These are phyloP conservation scores for Ogataea paraovalis DNA, from an alignment of 805 yeast species.

Conservation along the genomic window DNA sequence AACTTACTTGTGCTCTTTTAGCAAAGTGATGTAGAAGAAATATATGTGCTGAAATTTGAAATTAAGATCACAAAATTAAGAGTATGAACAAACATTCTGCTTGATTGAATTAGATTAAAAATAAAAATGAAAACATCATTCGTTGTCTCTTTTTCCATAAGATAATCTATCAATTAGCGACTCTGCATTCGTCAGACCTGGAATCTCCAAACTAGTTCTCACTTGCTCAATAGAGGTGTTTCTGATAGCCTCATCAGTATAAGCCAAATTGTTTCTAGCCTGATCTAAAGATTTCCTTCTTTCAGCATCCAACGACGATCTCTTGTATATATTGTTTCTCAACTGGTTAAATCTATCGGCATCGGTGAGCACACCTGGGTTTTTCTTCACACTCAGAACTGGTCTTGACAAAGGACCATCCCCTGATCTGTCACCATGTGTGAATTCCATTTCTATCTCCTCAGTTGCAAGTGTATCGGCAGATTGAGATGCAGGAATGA, in stretches of 20 bases:
- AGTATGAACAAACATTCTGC: no score
- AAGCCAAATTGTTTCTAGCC: conserved; percentile 18
- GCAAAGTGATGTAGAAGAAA: no score
- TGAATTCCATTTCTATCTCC: conserved; percentile 46
- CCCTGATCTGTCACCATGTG: conserved; percentile 13
- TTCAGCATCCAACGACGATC: conserved; percentile 17
- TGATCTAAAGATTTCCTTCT: conserved; percentile 24
- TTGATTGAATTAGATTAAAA: background rate
- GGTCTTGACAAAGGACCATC: conserved; percentile 34
- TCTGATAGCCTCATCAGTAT: conserved; percentile 20
- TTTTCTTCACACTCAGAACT: conserved; percentile 23
- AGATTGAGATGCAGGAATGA: conserved; percentile 32
- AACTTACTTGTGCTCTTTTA: no score
- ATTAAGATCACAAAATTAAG: no score
- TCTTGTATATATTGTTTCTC: conserved; percentile 15
- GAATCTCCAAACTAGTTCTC: conserved; percentile 37
- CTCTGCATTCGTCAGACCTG: conserved; percentile 34
- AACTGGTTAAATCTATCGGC: conserved; percentile 20
- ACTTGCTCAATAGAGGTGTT: conserved; percentile 23
- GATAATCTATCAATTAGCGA: conserved; percentile 30
- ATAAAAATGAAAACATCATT: background rate
- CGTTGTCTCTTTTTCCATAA: background rate
- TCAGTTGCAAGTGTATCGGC: conserved; percentile 40
- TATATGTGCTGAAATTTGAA: no score
- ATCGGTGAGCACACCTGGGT: conserved; percentile 18